Conservation (phyloP, 352 stramenopile genomes). For the Phytophthora tubulina region DNA sequence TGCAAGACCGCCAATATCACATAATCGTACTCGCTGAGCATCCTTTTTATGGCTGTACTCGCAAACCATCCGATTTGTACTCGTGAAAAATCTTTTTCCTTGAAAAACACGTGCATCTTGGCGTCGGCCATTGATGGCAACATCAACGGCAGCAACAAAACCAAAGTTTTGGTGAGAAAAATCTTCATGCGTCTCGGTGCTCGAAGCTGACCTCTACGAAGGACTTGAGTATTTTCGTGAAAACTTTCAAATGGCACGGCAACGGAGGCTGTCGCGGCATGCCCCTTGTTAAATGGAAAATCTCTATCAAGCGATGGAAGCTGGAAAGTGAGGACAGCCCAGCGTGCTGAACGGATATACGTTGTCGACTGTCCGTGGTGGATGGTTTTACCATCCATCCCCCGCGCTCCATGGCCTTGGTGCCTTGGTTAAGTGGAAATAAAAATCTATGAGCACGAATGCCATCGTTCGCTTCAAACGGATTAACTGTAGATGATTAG, state of each 20-base stretch:
- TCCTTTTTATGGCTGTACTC: too few species aligned
- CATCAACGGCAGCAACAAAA: not conserved
- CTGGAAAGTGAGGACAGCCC: not conserved
- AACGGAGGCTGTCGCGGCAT: not conserved
- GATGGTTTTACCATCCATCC: not conserved
- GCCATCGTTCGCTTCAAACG: too few species aligned
- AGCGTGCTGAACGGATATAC: not conserved
- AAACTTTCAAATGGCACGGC: not conserved
- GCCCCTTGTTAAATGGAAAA: not conserved
- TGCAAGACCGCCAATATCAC: too few species aligned
- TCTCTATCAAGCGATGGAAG: not conserved
- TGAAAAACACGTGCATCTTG: not conserved
- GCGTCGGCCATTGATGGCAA: too few species aligned
- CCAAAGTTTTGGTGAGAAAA: not conserved
- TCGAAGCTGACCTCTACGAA: not conserved
- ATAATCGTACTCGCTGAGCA: too few species aligned
- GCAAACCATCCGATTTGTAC: too few species aligned
- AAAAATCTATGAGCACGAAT: not conserved
- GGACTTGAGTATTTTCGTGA: not conserved
- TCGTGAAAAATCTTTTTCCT: too few species aligned
- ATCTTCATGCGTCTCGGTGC: not conserved
- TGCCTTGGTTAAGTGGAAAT: not conserved
- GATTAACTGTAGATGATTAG: too few species aligned
- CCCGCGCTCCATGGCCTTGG: not conserved
- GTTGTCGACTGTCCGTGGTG: conserved; percentile 4